Evolutionary conservation across 345 rosid species (phyloP), one percentile per base, ranked within the genome.

Genomic region (Syzygium oleosum): DNA sequence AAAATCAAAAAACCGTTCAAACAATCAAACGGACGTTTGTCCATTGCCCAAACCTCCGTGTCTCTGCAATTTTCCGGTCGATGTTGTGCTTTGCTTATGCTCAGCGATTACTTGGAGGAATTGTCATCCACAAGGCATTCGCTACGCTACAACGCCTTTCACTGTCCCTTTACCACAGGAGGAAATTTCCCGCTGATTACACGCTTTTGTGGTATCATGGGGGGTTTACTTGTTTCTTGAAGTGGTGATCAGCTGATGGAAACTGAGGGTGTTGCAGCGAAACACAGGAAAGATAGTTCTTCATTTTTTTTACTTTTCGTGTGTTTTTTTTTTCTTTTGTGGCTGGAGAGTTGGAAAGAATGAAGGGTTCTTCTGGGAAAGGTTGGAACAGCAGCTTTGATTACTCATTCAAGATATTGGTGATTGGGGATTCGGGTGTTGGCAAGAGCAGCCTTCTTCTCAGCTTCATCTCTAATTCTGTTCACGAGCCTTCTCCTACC

Each of bases 401-500:
- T 89, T 94, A 95, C 85, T 96, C 99, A 25, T 98, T 98, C 90
- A 98, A 98, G 95, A 91, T 98, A 90, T 89, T 98, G 87, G 89
- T 98, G 96, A 92, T 96, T 86, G 99, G 99, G 58, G 99, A 98
- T 90, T 96, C 99, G n/a, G 96, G 96, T 78, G 99, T 98, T 88
- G 99, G 99, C 85, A 98, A 96, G 92, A 98, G 99, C 86, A 95
- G 97, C 85, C 91, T 98, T 54, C 99, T 98, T 87, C 92, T 96
- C 77, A 95, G 94, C 86, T 95, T 96, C 93, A 94, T 98, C 90
- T 95, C 99, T 85, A 90, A 92, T 73, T 90, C 91, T 90, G 91
- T 93, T 86, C 94, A 92, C 78, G 94, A 98, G 87, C 97, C 94
- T 86, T 94, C 99, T 84, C 99, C 99, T 43, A 98, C 99, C 77